Conservation (phyloP, 2,329 filamentous ascomycete species). For the Fusarium sp. region DNA sequence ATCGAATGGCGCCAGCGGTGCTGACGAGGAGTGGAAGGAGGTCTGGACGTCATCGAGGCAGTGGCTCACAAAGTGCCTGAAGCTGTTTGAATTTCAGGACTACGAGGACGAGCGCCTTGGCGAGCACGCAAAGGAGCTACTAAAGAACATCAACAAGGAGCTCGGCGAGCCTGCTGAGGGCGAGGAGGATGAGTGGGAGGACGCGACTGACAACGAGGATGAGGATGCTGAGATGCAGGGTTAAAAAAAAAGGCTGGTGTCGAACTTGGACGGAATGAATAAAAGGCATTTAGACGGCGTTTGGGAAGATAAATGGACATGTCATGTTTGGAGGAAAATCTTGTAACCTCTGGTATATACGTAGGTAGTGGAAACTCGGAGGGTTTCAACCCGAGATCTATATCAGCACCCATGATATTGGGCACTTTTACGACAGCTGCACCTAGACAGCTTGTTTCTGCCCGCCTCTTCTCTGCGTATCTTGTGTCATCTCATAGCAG, state of each 20-base stretch:
- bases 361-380: constrained; percentile 28
- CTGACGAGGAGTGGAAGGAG: constrained; percentile 66
- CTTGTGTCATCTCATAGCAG: constrained; percentile 19
- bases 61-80: constrained; percentile 85
- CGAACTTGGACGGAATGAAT: constrained; percentile 24
- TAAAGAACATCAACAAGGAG: constrained; percentile 71
- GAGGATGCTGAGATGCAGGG: constrained; percentile 70
- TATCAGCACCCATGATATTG: constrained; percentile 28
- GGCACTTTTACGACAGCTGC: constrained; percentile 11
- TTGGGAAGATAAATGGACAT: constrained; percentile 37
- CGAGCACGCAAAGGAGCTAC: constrained; percentile 79
- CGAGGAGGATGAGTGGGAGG: constrained; percentile 68
- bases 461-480: constrained; percentile 9
- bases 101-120: constrained; percentile 87
- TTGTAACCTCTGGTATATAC: constrained; percentile 34
- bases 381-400: constrained; percentile 34
- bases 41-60: constrained; percentile 80
- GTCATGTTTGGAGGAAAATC: constrained; percentile 33
- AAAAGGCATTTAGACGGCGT: constrained; percentile 43
- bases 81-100: constrained; percentile 80
- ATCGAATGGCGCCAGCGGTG: constrained; percentile 40
- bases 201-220: constrained; percentile 63
- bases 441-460: not conserved
- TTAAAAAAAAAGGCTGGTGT: constrained; percentile 34
- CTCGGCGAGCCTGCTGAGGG: constrained; percentile 70